Evolutionary conservation across 2,329 filamentous ascomycete species (phyloP).

Genomic region (Sclerotinia trifoliorum): DNA sequence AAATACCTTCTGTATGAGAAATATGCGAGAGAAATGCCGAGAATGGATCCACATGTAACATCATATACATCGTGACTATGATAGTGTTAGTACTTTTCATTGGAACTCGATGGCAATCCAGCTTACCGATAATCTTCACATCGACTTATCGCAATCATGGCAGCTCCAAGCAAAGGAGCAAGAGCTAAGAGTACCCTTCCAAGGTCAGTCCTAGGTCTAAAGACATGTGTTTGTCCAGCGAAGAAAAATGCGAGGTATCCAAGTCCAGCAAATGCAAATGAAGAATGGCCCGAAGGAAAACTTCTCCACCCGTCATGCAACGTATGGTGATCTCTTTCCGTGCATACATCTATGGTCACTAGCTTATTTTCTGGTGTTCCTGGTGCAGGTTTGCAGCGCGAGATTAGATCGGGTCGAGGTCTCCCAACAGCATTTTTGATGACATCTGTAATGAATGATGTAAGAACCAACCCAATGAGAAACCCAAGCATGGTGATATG

Average conservation of each 20-base stretch:
- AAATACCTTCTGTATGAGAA: slow-evolving; percentile 67
- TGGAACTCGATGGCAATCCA: not conserved
- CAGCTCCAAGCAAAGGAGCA: slow-evolving; percentile 58
- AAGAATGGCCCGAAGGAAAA: slow-evolving; percentile 78
- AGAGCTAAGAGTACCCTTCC: slow-evolving; percentile 57
- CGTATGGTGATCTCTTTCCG: slow-evolving; percentile 63
- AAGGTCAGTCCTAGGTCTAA: slow-evolving; percentile 48
- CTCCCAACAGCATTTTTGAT: slow-evolving; percentile 77
- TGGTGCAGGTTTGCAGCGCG: slow-evolving; percentile 72
- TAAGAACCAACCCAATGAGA: slow-evolving; percentile 71
- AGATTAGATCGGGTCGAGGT: slow-evolving; percentile 78
- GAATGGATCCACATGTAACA: slow-evolving; percentile 58
- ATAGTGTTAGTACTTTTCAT: slow-evolving; percentile 6
- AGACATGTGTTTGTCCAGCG: slow-evolving; percentile 64
- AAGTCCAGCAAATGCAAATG: slow-evolving; percentile 75
- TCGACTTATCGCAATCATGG: slow-evolving; percentile 66
- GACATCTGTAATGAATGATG: slow-evolving; percentile 81
- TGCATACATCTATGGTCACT: slow-evolving; percentile 70
- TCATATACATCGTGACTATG: slow-evolving; percentile 64
- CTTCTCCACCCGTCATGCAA: slow-evolving; percentile 83
- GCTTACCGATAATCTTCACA: slow-evolving; percentile 62
- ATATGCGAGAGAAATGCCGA: slow-evolving; percentile 60
- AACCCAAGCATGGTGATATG: slow-evolving; percentile 85
- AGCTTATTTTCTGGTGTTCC: slow-evolving; percentile 51
- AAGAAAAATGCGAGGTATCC: slow-evolving; percentile 72